phyloP scores from a whole-genome alignment of 352 stramenopile species.

The Globisporangium paddicum region DNA sequence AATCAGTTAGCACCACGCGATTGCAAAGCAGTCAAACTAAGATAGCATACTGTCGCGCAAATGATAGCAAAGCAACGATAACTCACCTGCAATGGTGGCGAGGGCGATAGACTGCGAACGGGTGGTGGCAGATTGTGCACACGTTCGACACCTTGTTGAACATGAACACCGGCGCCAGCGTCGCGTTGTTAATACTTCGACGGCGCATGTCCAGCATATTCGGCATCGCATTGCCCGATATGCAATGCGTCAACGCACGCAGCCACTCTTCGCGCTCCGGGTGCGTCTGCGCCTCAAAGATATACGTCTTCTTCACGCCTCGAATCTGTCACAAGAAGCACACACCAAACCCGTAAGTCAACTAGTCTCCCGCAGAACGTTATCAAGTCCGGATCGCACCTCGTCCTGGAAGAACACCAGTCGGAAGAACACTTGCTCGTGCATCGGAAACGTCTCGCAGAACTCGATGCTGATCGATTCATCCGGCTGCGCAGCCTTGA shows the following conservation, averaged over 20 bases:
- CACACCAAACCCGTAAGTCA: slow-evolving; percentile 4
- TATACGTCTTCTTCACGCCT: slow-evolving; percentile 37
- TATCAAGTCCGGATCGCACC: slow-evolving; percentile 3
- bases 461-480: slow-evolving; percentile 58
- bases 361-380: slow-evolving; percentile 8
- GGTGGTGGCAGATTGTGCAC: slow-evolving; percentile 80
- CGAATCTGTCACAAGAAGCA: slow-evolving; percentile 17
- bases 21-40: neutral
- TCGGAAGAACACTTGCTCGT: slow-evolving; percentile 47
- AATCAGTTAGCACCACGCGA: neutral
- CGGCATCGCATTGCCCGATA: slow-evolving; percentile 40
- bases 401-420: slow-evolving; percentile 40
- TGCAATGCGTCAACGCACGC: slow-evolving; percentile 72
- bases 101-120: slow-evolving; percentile 77
- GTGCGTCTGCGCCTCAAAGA: slow-evolving; percentile 61
- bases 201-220: slow-evolving; percentile 52
- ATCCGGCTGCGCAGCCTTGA: slow-evolving; percentile 62
- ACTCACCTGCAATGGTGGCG: slow-evolving; percentile 79
- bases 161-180: slow-evolving; percentile 82
- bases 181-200: slow-evolving; percentile 65
- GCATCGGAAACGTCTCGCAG: slow-evolving; percentile 50
- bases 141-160: slow-evolving; percentile 85
- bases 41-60: neutral
- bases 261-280: slow-evolving; percentile 79
- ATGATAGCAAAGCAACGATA: neutral